Base-by-base conservation (phyloP, 352 stramenopile species). In the Phytopythium sindhum region DNA sequence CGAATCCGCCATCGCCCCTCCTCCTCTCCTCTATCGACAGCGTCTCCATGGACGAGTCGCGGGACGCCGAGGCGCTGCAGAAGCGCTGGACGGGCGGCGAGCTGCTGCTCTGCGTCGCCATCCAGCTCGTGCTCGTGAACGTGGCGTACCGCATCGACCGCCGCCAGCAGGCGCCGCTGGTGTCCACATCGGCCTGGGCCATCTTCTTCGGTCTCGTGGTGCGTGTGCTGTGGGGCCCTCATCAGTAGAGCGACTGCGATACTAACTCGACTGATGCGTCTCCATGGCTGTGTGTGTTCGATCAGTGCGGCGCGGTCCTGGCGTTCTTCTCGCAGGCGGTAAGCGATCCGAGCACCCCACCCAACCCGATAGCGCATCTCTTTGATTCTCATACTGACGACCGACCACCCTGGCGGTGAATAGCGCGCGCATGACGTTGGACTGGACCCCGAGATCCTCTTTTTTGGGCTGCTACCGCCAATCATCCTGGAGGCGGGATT, bases 401-500 rank as follows among this genome's bases (percentile, higher is more conserved):
- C 24, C 14, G 15, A 41, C n/a, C n/a, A n/a, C n/a, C n/a, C n/a
- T 29, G 19, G 5, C 12, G 4, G 45, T 19, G 39, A 24, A 33
- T 48, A 88, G 69, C 81, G 72, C 29, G 74, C 82, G 14, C 56
- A 69, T 48, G 69, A 73, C 35, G 70, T 78, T 0, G 79, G 79
- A 5, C 45, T 90, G 35, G 78, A 88, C 57, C 81, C 81, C 11
- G 69, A 87, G 68, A 80, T 88, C 24, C 68, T 90, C 31, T 90
- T 90, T 63, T 73, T 88, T 12, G 81, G 75, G 0, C 66, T 90
- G 9, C 53, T 90, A 31, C 81, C 81, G 19, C 81, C 80, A 1
- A 90, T 90, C 57, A 87, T 90, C 57, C 68, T 88, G 0, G 81
- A 90, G 58, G 77, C 77, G 1, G 81, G 81, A 29, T 88, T 90